phyloP scores from a whole-genome alignment of 345 rosid genomes.

The Moricandia arvensis region DNA sequence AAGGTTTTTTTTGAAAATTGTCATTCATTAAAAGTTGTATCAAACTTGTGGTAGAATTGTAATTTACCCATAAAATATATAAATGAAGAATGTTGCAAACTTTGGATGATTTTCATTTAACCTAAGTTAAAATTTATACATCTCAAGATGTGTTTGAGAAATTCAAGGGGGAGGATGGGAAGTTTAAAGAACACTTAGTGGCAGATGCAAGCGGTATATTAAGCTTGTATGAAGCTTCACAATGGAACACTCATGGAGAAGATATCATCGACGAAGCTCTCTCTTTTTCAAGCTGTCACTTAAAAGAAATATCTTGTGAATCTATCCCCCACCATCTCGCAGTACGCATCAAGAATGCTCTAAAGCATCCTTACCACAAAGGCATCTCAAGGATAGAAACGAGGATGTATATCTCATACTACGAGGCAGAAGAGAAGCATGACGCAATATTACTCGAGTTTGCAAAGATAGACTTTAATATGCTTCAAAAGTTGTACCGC shows the following conservation, averaged over 20 bases:
- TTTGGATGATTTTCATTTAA: neutral
- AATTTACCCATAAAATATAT: too few relatives aligned
- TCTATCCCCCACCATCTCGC: neutral
- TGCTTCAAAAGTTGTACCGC: constrained; percentile 16
- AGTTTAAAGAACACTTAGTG: constrained; percentile 4
- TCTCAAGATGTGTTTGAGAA: constrained; percentile 28
- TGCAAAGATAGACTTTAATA: constrained; percentile 29
- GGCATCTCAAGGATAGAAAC: constrained; percentile 32
- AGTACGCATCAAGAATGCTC: constrained; percentile 17
- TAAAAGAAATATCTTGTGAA: neutral
- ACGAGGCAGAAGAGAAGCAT: constrained; percentile 8
- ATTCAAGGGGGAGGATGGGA: constrained; percentile 3
- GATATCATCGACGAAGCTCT: constrained; percentile 22
- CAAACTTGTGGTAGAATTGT: too few relatives aligned
- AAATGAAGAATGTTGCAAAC: neutral
- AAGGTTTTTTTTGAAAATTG: too few relatives aligned
- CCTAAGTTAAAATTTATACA: neutral
- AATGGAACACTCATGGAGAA: constrained; percentile 30
- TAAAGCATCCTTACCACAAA: constrained; percentile 18
- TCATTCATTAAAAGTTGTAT: too few relatives aligned
- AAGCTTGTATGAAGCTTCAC: constrained; percentile 30
- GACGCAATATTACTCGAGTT: constrained; percentile 23
- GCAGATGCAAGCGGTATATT: constrained; percentile 8
- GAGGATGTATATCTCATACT: constrained; percentile 11
- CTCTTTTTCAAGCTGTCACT: neutral